A percentile compares a stretch with the other conserved stretches of the same genome.
Evolutionary conservation across 176 grass and related monocot species (phyloP).

Genomic region (Cenchrus fungigraminus): DNA sequence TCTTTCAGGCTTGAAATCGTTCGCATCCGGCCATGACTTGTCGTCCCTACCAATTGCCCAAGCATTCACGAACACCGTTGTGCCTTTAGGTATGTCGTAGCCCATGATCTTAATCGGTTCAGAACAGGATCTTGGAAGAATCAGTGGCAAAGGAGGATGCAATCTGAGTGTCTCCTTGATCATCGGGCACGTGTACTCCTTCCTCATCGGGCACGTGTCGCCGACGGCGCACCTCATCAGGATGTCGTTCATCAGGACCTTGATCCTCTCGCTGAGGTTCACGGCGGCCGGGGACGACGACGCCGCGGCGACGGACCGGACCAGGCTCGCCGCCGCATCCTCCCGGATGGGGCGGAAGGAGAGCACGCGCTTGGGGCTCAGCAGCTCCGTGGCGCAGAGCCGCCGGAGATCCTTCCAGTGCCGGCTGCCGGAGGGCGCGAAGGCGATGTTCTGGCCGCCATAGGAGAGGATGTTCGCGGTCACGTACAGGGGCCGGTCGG

Average conservation of each 20-base stretch:
- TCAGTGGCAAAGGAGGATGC: conserved; percentile 46
- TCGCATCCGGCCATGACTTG: conserved; percentile 31
- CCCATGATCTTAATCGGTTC: conserved; percentile 44
- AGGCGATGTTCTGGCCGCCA: conserved; percentile 41
- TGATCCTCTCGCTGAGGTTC: background rate
- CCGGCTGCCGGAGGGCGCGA: conserved; percentile 36
- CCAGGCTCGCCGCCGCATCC: conserved; percentile 35
- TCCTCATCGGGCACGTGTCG: conserved; percentile 27
- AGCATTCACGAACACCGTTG: conserved; percentile 38
- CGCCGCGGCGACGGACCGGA: conserved; percentile 44
- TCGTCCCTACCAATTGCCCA: conserved; percentile 55
- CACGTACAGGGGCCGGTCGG: conserved; percentile 38
- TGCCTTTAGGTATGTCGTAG: conserved; percentile 32
- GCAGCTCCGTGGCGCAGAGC: conserved; percentile 52
- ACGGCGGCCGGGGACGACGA: background rate
- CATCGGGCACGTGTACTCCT: conserved; percentile 39
- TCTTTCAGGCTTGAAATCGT: conserved; percentile 48
- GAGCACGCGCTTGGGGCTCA: conserved; percentile 39
- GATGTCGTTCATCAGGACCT: conserved; percentile 38
- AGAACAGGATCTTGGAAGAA: conserved; percentile 42
- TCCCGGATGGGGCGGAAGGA: conserved; percentile 57
- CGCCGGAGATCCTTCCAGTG: conserved; percentile 54
- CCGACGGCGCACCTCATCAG: conserved; percentile 24
- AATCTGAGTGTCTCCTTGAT: conserved; percentile 56
- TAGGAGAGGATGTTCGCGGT: conserved; percentile 36